Base-by-base conservation (phyloP, 768 basidiomycete species). In the Pholiota molesta region DNA sequence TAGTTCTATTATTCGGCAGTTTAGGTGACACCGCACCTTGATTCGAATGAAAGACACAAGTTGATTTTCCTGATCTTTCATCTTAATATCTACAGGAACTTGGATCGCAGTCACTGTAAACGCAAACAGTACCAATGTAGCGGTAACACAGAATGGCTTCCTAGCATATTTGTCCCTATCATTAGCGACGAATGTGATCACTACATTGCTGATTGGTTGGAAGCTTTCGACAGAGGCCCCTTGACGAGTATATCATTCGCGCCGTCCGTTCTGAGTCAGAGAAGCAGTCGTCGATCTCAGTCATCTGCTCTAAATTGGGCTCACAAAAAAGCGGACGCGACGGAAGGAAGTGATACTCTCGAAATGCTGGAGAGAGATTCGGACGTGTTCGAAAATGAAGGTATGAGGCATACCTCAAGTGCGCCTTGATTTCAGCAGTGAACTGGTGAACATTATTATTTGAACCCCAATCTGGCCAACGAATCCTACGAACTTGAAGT, bases 171-270 rank as follows among this genome's bases (percentile, higher is more conserved):
- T 49, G 28, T 49, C 47, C 5, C 23, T 49, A 9, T 49, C 47
- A 26, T 49, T 49, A 14, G 47, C 47, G 23, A 23, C 47, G 5
- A 49, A 49, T 26, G 47, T 26, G 3, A 23, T n/a, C 21, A 28
- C 33, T 13, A 55, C 54, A 13, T 21, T 55, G 2, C 19, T 55
- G 13, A 55, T 55, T 28, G 54, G 54, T 10, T 55, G 54, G 54
- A 55, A 55, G 21, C 54, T 55, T 26, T 37, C 8, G 23, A 49
- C 7, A 28, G 13, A 14, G 10, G n/a, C 14, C 26, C 26, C 4
- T 26, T 49, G 47, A 49, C 47, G 9, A 26, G 9, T 14, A 49
- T 49, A 21, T 49, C 23, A 26, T 49, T 49, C 19, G 47, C 47
- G 2, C 47, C 23, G 2, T 10, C 47, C 4, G 13, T 21, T 6